Conservation (phyloP, 306 rosid genomes). For the Urtica urens region DNA sequence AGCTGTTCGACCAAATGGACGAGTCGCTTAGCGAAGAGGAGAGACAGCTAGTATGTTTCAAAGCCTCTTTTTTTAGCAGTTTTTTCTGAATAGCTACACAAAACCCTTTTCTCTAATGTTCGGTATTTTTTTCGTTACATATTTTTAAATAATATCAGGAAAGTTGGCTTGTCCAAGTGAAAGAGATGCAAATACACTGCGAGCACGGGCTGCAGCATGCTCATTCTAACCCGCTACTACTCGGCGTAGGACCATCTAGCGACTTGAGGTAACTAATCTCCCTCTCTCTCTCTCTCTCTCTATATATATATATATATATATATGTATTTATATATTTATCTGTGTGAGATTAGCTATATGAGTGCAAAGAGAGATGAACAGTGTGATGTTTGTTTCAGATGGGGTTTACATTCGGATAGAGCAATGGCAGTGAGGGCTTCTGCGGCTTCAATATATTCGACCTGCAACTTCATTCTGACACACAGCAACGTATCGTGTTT, state of each 20-base stretch:
- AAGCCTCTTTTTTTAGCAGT: neutral
- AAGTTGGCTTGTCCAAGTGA: conserved; percentile 83
- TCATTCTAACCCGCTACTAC: conserved; percentile 26
- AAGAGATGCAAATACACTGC: conserved; percentile 74
- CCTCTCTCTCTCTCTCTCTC: too few species aligned
- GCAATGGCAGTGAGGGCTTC: conserved; percentile 86
- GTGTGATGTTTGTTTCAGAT: too few species aligned
- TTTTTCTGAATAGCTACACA: neutral
- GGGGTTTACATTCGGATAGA: too few species aligned
- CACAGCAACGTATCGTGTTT: conserved; percentile 38
- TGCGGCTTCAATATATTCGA: conserved; percentile 92
- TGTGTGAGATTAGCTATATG: too few species aligned
- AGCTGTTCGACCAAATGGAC: conserved; percentile 78
- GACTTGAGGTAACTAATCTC: conserved; percentile 40
- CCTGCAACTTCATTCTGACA: conserved; percentile 63
- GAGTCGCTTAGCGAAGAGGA: conserved; percentile 83
- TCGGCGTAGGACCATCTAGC: conserved; percentile 34
- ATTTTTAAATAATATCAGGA: conserved; percentile 43
- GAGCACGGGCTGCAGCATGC: conserved; percentile 61
- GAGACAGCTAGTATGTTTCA: conserved; percentile 68
- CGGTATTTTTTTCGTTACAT: neutral
- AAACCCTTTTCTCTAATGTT: neutral
- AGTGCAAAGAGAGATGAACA: too few species aligned
- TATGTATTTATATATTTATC: too few species aligned
- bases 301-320: too few species aligned